phyloP scores from a whole-genome alignment of 2,329 filamentous ascomycete genomes.

The Neophaeococcomyces mojaviensis region DNA sequence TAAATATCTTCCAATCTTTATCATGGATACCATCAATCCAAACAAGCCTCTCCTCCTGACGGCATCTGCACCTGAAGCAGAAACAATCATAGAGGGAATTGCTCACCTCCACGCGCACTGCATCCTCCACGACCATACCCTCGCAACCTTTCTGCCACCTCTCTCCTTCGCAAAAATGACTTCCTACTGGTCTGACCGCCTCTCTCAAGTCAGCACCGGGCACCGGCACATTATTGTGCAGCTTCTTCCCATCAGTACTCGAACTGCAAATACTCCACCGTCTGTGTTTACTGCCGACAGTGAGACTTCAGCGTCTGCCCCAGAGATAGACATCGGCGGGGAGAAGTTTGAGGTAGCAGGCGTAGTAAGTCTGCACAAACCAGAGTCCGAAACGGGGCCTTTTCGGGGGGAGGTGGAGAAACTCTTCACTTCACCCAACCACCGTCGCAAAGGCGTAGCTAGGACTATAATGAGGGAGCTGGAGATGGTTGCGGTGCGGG shows the following conservation, averaged over 20 bases:
- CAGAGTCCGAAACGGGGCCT: slow-evolving; percentile 48
- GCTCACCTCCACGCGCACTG: slow-evolving; percentile 53
- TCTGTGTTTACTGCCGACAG: slow-evolving; percentile 19
- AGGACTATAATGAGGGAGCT: slow-evolving; percentile 45
- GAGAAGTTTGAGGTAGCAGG: slow-evolving; percentile 34
- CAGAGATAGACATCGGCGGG: not conserved
- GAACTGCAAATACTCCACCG: slow-evolving; percentile 32
- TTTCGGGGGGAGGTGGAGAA: slow-evolving; percentile 52
- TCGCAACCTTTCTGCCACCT: slow-evolving; percentile 54
- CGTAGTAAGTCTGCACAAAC: slow-evolving; percentile 48
- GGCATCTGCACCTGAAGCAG: slow-evolving; percentile 6
- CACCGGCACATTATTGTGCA: slow-evolving; percentile 49
- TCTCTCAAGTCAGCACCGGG: slow-evolving; percentile 41
- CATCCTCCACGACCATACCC: slow-evolving; percentile 50
- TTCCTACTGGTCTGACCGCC: slow-evolving; percentile 49
- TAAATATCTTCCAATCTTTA: too few species aligned
- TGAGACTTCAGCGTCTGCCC: slow-evolving; percentile 27
- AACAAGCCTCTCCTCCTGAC: slow-evolving; percentile 8
- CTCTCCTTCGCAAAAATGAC: slow-evolving; percentile 50
- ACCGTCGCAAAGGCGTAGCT: slow-evolving; percentile 47
- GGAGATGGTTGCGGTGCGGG: slow-evolving; percentile 46
- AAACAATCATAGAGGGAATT: slow-evolving; percentile 44
- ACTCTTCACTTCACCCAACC: slow-evolving; percentile 48
- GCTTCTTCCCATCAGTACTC: slow-evolving; percentile 26
- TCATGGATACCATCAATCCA: not conserved